Evolutionary conservation across 148 eudicot genomes (phyloP).

Genomic region (Pharnaceum exiguum): DNA sequence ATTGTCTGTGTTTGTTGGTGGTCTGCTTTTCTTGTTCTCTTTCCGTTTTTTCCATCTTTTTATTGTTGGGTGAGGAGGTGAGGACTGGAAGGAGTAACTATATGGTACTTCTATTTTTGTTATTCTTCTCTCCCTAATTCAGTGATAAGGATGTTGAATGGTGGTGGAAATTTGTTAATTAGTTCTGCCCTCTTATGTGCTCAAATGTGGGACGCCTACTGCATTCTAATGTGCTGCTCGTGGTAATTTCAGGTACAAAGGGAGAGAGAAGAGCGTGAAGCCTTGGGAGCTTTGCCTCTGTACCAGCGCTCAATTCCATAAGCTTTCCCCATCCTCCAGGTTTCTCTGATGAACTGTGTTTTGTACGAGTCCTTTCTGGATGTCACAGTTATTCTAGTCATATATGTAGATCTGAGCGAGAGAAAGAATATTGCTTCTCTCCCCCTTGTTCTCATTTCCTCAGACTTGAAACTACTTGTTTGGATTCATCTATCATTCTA

Average conservation of each 20-base stretch:
- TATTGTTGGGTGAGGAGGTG: no score
- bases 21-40: no score
- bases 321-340: constrained; percentile 10
- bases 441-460: not conserved
- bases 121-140: no score
- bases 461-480: not conserved
- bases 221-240: not conserved
- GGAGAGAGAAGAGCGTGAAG: constrained; percentile 73
- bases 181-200: no score
- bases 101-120: no score
- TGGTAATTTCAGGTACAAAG: constrained; percentile 39
- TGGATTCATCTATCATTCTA: not conserved
- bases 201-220: not conserved
- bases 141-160: no score
- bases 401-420: not conserved
- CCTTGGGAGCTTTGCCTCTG: constrained; percentile 67
- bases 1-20: no score
- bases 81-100: no score
- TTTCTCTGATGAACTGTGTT: not conserved
- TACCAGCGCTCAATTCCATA: constrained; percentile 62
- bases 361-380: constrained; percentile 5
- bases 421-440: not conserved
- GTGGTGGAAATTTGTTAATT: no score
- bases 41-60: no score
- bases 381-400: constrained; percentile 5